Percentiles rank a stretch among this genome's conserved stretches.
These are phyloP conservation scores for Metschnikowia shivogae DNA, from an alignment of 805 yeast species.

Conservation along the genomic window DNA sequence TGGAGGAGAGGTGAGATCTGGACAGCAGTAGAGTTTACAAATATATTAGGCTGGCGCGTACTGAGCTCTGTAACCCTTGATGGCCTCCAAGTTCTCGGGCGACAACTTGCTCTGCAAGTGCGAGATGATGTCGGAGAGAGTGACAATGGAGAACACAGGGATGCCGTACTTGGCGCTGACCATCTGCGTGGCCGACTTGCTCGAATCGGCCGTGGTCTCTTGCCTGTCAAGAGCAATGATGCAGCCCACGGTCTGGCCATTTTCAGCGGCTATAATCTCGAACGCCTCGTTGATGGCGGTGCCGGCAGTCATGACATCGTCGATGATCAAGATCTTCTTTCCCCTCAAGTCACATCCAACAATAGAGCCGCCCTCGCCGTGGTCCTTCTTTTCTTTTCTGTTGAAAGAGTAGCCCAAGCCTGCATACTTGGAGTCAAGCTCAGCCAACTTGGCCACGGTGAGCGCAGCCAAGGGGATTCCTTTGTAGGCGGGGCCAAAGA, in stretches of 20 bases:
- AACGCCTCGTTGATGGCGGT: slow-evolving; percentile 96
- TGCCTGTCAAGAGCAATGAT: slow-evolving; percentile 94
- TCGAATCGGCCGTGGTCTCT: slow-evolving; percentile 71
- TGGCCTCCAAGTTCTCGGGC: slow-evolving; percentile 51
- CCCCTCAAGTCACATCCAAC: slow-evolving; percentile 78
- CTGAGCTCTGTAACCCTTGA: slow-evolving; percentile 53
- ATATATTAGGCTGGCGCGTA: slow-evolving; percentile 37
- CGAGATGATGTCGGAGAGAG: slow-evolving; percentile 66
- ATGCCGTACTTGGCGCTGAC: slow-evolving; percentile 69
- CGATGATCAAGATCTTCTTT: slow-evolving; percentile 78
- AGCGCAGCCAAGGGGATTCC: slow-evolving; percentile 95
- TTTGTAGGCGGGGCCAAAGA: slow-evolving; percentile 97
- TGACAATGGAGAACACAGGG: slow-evolving; percentile 81
- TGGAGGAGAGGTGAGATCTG: no score
- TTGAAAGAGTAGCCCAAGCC: slow-evolving; percentile 86
- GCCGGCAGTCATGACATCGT: slow-evolving; percentile 98
- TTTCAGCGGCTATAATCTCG: slow-evolving; percentile 62
- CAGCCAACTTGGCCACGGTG: slow-evolving; percentile 88
- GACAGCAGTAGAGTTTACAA: no score
- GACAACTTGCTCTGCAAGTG: slow-evolving; percentile 56
- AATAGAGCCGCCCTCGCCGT: slow-evolving; percentile 95
- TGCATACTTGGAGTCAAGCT: slow-evolving; percentile 75
- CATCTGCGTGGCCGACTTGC: slow-evolving; percentile 74
- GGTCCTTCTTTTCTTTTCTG: slow-evolving; percentile 95
- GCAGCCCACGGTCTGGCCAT: slow-evolving; percentile 76